Evolutionary conservation across 2,329 filamentous ascomycete genomes (phyloP).

Genomic region (Sporothrix schenckii): DNA sequence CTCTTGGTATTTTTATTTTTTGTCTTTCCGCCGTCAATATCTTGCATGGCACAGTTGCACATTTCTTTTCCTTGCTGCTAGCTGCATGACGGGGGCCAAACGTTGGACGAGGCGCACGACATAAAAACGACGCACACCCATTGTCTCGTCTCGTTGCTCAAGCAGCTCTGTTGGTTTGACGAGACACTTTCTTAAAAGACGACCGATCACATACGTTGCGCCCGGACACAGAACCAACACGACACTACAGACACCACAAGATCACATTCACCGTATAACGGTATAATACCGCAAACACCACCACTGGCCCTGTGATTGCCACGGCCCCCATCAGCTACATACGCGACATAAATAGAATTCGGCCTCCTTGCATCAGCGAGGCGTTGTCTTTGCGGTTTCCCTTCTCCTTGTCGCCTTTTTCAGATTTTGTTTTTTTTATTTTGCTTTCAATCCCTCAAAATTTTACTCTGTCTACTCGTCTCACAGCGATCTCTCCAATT

Average conservation of each 20-base stretch:
- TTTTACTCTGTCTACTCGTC: not conserved
- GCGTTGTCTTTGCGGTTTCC: not conserved
- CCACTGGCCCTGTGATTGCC: conserved; percentile 6
- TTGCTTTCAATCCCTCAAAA: not conserved
- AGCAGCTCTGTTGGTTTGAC: conserved; percentile 1
- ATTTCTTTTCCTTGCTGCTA: not conserved
- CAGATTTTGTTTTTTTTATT: not conserved
- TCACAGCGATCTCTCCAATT: not conserved
- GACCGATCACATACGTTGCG: not conserved
- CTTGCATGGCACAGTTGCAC: not conserved
- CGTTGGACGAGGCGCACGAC: not conserved
- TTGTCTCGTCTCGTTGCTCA: not conserved
- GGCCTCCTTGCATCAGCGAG: not conserved
- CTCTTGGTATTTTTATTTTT: not conserved
- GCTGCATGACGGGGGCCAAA: conserved; percentile 13
- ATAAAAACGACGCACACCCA: not conserved
- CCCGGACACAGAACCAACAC: not conserved
- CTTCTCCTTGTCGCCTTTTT: not conserved
- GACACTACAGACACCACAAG: not conserved
- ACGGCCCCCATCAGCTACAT: conserved; percentile 8
- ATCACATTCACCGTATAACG: not conserved
- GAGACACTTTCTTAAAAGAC: not conserved
- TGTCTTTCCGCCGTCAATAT: not conserved
- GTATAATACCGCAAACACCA: not conserved
- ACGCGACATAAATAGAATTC: conserved; percentile 4